Evolutionary conservation across 768 basidiomycete species (phyloP).

Genomic region (Saitozyma podzolica): DNA sequence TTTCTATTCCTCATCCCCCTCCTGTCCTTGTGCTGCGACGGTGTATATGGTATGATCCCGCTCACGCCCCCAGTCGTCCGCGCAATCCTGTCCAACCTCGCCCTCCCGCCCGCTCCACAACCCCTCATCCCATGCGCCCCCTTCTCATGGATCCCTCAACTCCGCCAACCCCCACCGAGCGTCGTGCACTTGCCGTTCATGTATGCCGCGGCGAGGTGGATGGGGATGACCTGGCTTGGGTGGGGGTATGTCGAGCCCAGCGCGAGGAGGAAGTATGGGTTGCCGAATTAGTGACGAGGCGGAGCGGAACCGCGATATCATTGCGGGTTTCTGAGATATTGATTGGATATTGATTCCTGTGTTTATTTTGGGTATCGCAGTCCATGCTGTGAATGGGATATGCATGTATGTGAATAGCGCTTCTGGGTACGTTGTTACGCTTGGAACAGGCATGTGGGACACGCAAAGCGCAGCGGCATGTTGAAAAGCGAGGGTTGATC

Average conservation of each 20-base stretch:
- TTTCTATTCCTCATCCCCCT: too few relatives aligned
- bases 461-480: too few relatives aligned
- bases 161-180: slow-evolving; percentile 28
- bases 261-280: slow-evolving; percentile 42
- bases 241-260: slow-evolving; percentile 36
- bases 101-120: slow-evolving; percentile 28
- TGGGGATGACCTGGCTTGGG: slow-evolving; percentile 35
- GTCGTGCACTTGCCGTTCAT: slow-evolving; percentile 32
- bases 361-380: too few relatives aligned
- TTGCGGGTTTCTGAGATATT: too few relatives aligned
- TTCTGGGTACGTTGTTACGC: not conserved
- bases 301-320: too few relatives aligned
- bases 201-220: slow-evolving; percentile 26
- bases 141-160: slow-evolving; percentile 26
- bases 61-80: slow-evolving; percentile 19
- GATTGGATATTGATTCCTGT: not conserved
- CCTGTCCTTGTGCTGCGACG: not conserved
- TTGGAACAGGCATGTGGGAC: not conserved
- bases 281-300: slow-evolving; percentile 12
- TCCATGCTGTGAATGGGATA: too few relatives aligned
- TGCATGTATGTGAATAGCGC: too few relatives aligned
- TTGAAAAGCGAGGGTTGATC: too few relatives aligned
- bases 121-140: slow-evolving; percentile 41
- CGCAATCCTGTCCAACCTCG: slow-evolving; percentile 36
- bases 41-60: not conserved